Evolutionary conservation across 768 basidiomycete genomes (phyloP).

Genomic region (Zangia roseola): DNA sequence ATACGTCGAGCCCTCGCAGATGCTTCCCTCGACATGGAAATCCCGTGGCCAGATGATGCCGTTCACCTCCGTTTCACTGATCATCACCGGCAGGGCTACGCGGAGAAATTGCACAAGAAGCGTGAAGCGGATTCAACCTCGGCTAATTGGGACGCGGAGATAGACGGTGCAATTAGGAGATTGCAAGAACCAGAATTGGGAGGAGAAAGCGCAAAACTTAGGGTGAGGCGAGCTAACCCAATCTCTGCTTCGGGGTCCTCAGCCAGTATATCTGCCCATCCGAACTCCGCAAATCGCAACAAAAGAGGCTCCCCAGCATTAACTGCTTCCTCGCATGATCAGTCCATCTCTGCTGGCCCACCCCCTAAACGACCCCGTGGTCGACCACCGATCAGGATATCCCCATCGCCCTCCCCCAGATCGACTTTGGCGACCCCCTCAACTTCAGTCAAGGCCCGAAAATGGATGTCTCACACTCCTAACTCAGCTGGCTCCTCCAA

Average conservation of each 20-base stretch:
- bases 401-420: conserved; percentile 10
- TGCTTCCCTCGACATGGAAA: conserved; percentile 36
- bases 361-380: conserved; percentile 5
- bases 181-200: conserved; percentile 28
- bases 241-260: conserved; percentile 10
- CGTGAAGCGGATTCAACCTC: conserved; percentile 4
- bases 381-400: conserved; percentile 3
- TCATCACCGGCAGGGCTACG: conserved; percentile 43
- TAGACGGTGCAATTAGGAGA: conserved; percentile 18
- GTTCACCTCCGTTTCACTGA: conserved; percentile 44
- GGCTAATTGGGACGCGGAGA: conserved; percentile 26
- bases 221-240: conserved; percentile 17
- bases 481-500: conserved; percentile 15
- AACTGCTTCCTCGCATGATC: conserved; percentile 10
- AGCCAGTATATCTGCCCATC: neutral
- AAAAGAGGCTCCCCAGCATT: conserved; percentile 15
- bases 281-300: conserved; percentile 2
- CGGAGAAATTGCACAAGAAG: conserved; percentile 39
- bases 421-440: neutral
- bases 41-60: conserved; percentile 40
- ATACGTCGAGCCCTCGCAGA: conserved; percentile 30
- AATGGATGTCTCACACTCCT: conserved; percentile 3
- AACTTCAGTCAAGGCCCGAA: conserved; percentile 2
- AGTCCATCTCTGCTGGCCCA: conserved; percentile 12
- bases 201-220: conserved; percentile 21